Percentiles rank a stretch among this genome's conserved stretches.
Evolutionary conservation across 1,284 basidiomycete genomes (phyloP).

Genomic region (Apiotrichum gamsii): DNA sequence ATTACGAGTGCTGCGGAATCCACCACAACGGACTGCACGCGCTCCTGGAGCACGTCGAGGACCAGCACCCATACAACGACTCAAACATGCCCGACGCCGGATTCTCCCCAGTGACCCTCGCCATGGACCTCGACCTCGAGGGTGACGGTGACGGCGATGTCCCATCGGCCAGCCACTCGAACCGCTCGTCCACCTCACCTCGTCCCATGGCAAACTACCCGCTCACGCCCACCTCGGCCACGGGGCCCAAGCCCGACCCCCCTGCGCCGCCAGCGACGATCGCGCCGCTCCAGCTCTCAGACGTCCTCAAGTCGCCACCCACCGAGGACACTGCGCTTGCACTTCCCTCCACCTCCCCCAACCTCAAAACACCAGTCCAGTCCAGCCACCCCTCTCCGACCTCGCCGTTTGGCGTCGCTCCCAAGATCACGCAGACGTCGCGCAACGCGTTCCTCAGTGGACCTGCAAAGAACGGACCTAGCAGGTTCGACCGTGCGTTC

Average conservation of each 20-base stretch:
- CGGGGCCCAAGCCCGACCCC: constrained; percentile 3
- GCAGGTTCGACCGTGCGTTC: constrained; percentile 41
- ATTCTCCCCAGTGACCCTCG: constrained; percentile 38
- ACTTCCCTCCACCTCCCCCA: constrained; percentile 1
- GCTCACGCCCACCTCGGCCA: constrained; percentile 20
- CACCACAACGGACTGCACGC: constrained; percentile 37
- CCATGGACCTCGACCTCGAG: constrained; percentile 44
- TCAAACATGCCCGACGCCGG: constrained; percentile 23
- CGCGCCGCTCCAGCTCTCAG: constrained; percentile 37
- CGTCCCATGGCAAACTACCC: constrained; percentile 34
- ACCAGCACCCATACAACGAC: constrained; percentile 38
- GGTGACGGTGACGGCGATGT: constrained; percentile 18
- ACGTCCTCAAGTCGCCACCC: constrained; percentile 41
- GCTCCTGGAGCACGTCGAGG: constrained; percentile 43
- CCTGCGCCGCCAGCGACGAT: constrained; percentile 10
- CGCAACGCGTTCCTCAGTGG: constrained; percentile 30
- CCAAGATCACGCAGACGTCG: constrained; percentile 33
- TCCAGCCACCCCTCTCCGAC: constrained; percentile 28
- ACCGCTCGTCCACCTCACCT: constrained; percentile 29
- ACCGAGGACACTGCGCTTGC: constrained; percentile 10
- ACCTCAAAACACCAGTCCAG: constrained; percentile 29
- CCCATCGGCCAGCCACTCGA: constrained; percentile 24
- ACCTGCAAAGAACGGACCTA: constrained; percentile 19
- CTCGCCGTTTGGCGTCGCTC: constrained; percentile 30
- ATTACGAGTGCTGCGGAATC: constrained; percentile 40